Evolutionary conservation across 1,284 basidiomycete species (phyloP).

Genomic region (Malassezia japonica): DNA sequence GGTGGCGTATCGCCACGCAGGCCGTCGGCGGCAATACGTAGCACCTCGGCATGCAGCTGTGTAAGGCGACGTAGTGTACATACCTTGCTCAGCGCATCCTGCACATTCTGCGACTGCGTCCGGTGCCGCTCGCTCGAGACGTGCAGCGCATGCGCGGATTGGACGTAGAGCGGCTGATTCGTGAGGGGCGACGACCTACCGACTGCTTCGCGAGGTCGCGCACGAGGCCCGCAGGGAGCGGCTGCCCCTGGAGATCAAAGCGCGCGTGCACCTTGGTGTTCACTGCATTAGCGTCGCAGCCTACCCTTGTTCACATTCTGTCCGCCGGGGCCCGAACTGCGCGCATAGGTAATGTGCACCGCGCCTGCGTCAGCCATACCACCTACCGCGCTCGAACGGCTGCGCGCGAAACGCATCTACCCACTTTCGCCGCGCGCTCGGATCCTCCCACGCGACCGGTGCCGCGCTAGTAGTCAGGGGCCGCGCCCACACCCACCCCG

Average conservation of each 20-base stretch:
- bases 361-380: constrained; percentile 3
- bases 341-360: constrained; percentile 11
- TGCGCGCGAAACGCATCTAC: constrained; percentile 4
- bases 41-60: constrained; percentile 15
- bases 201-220: constrained; percentile 8
- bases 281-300: not conserved
- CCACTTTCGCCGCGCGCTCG: constrained; percentile 2
- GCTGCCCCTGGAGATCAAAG: not conserved
- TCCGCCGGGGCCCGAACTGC: constrained; percentile 20
- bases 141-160: constrained; percentile 11
- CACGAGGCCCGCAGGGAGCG: constrained; percentile 5
- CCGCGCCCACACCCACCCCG: not conserved
- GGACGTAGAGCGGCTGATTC: constrained; percentile 16
- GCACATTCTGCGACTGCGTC: constrained; percentile 15
- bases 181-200: constrained; percentile 5
- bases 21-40: constrained; percentile 10
- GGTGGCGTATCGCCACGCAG: constrained; percentile 14
- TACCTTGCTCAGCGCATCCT: constrained; percentile 20
- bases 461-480: not conserved
- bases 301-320: constrained; percentile 22
- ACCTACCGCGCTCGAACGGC: constrained; percentile 1
- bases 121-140: constrained; percentile 17
- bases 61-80: constrained; percentile 1
- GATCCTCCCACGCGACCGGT: not conserved
- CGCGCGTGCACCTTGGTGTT: constrained; percentile 11